Base-by-base conservation (phyloP, 257 asterid species). In the Petunia axillaris region DNA sequence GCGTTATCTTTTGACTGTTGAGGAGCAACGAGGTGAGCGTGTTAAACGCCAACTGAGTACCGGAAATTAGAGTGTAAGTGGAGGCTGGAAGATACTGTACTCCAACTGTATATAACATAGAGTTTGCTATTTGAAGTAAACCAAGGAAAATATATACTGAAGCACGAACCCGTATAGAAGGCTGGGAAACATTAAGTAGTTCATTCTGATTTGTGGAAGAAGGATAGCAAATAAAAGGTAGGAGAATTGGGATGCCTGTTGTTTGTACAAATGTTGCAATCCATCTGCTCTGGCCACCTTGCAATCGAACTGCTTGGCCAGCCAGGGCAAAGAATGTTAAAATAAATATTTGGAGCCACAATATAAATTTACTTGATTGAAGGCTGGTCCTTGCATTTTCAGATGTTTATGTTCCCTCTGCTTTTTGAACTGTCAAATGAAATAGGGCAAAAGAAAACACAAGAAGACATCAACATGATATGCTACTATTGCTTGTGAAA, bases 11-110 rank as follows among this genome's bases (percentile, higher is more conserved):
- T 2, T 85, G 90, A 0, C 84, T 52, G 59, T 85, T 90, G 85
- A 90, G 80, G 65, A 88, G 62, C 82, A 78, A 74, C 8, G 94
- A 87, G n/a, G 87, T 87, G 78, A 90, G 11, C 0, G 90, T 89
- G 10, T 81, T 85, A 87, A 90, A 85, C 1, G 85, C 92, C 53
- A 87, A 74, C 35, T 89, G 91, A 75, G 76, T 80, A n/a, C 90
- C 65, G 38, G 84, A 60, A 5, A 90, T 43, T 50, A 90, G 87
- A 25, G 88, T 82, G 4, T 73, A 90, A 2, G 87, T 86, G 4
- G 88, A 86, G 59, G 77, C 85, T 0, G 92, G 92, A 3, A 87
- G 87, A 43, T 83, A 83, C 46, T 63, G 76, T 10, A 86, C 79
- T 4, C 91, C 94, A 43, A 82, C 4, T 7, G 91, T 75, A n/a